Conservation (phyloP, 306 rosid genomes). For the Lathyrus aphaca region DNA sequence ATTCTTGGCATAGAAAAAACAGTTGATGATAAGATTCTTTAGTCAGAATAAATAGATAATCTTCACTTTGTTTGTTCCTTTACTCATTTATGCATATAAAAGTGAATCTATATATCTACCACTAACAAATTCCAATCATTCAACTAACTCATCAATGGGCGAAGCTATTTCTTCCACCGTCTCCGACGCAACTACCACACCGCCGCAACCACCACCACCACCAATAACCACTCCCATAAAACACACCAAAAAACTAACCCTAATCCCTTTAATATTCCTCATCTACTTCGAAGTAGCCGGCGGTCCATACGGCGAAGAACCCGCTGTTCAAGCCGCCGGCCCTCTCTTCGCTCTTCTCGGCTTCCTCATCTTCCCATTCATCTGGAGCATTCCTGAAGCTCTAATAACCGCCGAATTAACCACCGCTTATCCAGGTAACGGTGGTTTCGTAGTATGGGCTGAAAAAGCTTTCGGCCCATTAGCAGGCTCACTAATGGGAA, state of each 20-base stretch:
- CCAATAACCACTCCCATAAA: background rate
- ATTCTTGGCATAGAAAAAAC: too few relatives aligned
- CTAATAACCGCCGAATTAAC: constrained; percentile 46
- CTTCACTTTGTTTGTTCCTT: background rate
- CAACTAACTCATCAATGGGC: background rate
- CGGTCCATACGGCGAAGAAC: constrained; percentile 53
- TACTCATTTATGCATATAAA: background rate
- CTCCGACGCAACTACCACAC: background rate
- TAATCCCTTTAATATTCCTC: constrained; percentile 46
- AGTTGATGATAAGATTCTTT: too few relatives aligned
- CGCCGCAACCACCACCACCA: background rate
- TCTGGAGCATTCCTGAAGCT: constrained; percentile 49
- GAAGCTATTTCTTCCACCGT: background rate
- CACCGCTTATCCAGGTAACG: constrained; percentile 43
- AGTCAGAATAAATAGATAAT: too few relatives aligned
- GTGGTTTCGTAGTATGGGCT: constrained; percentile 47
- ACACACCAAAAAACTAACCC: constrained; percentile 32
- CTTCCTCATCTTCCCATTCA: constrained; percentile 47
- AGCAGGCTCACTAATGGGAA: constrained; percentile 43
- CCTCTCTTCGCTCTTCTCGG: constrained; percentile 44
- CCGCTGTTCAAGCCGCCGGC: constrained; percentile 47
- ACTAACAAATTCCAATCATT: background rate
- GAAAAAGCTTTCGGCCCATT: constrained; percentile 49
- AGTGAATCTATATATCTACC: background rate
- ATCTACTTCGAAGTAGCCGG: constrained; percentile 55